These are phyloP conservation scores for Aspergillus taichungensis DNA, from an alignment of 495 filamentous ascomycete species.

Conservation along the genomic window DNA sequence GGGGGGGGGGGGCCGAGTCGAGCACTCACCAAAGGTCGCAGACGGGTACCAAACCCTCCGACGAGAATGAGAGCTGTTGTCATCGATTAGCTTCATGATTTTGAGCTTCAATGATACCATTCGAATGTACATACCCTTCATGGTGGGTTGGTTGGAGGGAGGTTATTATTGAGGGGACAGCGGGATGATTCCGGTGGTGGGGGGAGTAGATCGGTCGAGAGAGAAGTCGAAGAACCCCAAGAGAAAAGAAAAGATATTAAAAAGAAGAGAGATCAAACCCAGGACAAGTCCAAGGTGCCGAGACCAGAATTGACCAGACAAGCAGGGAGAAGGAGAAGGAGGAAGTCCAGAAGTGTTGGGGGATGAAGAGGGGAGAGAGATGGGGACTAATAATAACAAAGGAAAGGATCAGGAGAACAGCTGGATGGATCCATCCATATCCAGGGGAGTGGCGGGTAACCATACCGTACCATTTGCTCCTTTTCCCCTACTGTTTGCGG, in stretches of 20 bases:
- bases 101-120: background rate
- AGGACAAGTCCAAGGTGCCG: conserved; percentile 1
- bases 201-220: background rate
- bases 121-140: conserved; percentile 13
- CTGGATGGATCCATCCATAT: no score
- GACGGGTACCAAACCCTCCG: conserved; percentile 96
- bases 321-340: conserved; percentile 14
- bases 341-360: conserved; percentile 15
- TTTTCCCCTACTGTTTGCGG: no score
- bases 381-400: conserved; percentile 24
- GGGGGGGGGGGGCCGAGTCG: conserved; percentile 7
- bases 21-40: conserved; percentile 85
- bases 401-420: background rate
- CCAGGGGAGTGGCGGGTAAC: no score
- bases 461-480: no score
- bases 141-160: conserved; percentile 5
- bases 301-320: conserved; percentile 3
- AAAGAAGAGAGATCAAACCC: background rate
- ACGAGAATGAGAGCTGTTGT: conserved; percentile 91
- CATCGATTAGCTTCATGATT: no score
- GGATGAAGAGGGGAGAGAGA: conserved; percentile 7
- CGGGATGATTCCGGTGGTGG: background rate
- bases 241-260: background rate
- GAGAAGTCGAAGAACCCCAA: background rate
- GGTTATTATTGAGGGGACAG: conserved; percentile 14